Evolutionary conservation across 2,329 filamentous ascomycete genomes (phyloP), one percentile per base, ranked within the genome.

Genomic region (Keithomyces neogunnii): DNA sequence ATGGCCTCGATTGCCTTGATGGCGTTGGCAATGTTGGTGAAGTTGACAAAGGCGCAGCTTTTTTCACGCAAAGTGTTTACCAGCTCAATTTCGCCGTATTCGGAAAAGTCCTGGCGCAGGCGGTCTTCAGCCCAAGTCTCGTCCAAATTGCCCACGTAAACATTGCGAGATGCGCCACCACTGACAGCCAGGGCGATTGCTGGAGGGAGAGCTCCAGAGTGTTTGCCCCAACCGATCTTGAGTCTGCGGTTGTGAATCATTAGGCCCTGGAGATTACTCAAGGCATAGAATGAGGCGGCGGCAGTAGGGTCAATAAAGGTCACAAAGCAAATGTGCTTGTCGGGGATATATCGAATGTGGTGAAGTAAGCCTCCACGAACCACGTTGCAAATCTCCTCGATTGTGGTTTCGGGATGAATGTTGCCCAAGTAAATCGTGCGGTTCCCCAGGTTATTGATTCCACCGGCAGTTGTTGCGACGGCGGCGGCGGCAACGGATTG

Each of bases 291-390:
- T 1, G 92, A 96, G 40, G 93, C 93, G 29, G 93, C 93, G 3
- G 93, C 95, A 29, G 93, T 99, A 7, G 93, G 93, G 65, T 99
- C 93, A 68, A 99, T 97, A 72, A 99, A 99, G 1, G 93, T 99
- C 52, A 99, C 93, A 66, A 99, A 99, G 77, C 93, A 99, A 61
- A 99, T 99, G 73, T 99, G 93, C 81, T 99, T 99, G 75, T 99
- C 93, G 5, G 93, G 93, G 62, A 99, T 99, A 72, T 97, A 99
- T 60, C 93, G 89, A 69, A 99, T 95, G 69, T 99, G 93, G 69
- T 99, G 93, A 62, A 99, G 78, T 58, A 99, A 80, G 61, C 93
- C 93, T 53, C 93, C 93, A 57, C 93, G 84, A 49, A 99, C 93
- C 52, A 99, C 93, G 65, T 99, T 99, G 80, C 93, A 99, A 67